Percentiles rank a stretch among this genome's conserved stretches.
These are phyloP conservation scores for Malus hybrid DNA, from an alignment of 331 rosid genomes.

Conservation along the genomic window DNA sequence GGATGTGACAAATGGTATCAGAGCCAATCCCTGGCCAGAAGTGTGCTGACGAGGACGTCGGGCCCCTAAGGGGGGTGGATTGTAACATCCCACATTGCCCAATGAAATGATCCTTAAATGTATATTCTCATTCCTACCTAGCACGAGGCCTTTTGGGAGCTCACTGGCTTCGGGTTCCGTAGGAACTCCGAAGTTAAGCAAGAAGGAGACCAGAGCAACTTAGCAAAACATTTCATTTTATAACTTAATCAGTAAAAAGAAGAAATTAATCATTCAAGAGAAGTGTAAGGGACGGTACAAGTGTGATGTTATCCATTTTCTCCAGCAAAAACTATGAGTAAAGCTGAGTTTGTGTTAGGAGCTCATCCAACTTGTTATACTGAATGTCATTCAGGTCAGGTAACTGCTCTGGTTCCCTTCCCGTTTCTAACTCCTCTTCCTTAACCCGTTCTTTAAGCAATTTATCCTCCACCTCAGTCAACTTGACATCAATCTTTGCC, in stretches of 20 bases:
- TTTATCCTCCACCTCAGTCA: slow-evolving; percentile 58
- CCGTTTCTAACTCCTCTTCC: slow-evolving; percentile 42
- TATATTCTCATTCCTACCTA: no score
- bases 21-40: no score
- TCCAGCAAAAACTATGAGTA: slow-evolving; percentile 78
- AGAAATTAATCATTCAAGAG: slow-evolving; percentile 2
- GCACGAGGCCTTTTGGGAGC: no score
- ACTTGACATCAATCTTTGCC: slow-evolving; percentile 29
- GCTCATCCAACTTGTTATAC: slow-evolving; percentile 85
- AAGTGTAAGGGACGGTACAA: slow-evolving; percentile 27
- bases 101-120: no score
- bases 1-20: no score
- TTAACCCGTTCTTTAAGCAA: slow-evolving; percentile 48
- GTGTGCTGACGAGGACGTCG: no score
- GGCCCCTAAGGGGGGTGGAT: no score
- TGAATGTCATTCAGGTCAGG: slow-evolving; percentile 46
- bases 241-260: not conserved
- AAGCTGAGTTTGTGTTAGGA: slow-evolving; percentile 74
- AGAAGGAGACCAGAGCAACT: no score
- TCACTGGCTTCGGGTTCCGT: no score
- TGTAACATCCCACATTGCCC: no score
- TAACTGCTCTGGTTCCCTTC: slow-evolving; percentile 20
- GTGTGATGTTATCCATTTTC: slow-evolving; percentile 89
- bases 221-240: slow-evolving; percentile 25
- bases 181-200: no score